phyloP scores from a whole-genome alignment of 768 basidiomycete species.

The Thelephora aurantiotincta region DNA sequence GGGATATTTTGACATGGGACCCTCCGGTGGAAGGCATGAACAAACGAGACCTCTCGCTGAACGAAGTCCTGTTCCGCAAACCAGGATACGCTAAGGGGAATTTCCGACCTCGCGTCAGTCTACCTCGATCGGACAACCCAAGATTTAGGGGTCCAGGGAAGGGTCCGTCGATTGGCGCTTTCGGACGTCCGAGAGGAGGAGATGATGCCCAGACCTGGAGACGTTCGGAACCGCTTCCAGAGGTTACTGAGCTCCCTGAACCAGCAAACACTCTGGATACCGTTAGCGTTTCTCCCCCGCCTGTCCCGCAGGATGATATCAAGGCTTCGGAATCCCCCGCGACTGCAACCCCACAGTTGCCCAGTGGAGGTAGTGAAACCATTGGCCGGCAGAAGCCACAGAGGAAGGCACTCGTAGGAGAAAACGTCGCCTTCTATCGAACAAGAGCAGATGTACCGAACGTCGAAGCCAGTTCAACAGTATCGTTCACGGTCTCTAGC shows the following conservation, averaged over 20 bases:
- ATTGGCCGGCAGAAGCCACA: constrained; percentile 28
- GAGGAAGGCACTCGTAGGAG: constrained; percentile 60
- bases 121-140: constrained; percentile 18
- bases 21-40: constrained; percentile 58
- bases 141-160: background rate
- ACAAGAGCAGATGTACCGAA: constrained; percentile 38
- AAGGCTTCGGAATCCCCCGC: constrained; percentile 7
- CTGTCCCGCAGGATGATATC: constrained; percentile 25
- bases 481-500: constrained; percentile 69
- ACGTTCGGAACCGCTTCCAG: constrained; percentile 10
- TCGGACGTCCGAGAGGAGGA: constrained; percentile 20
- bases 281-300: constrained; percentile 55
- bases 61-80: constrained; percentile 49
- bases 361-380: background rate
- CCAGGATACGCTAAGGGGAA: constrained; percentile 20
- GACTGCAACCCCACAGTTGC: background rate
- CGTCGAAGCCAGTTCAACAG: constrained; percentile 31
- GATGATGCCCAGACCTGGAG: constrained; percentile 27
- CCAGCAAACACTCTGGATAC: constrained; percentile 27
- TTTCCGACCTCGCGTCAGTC: constrained; percentile 19
- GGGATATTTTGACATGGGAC: constrained; percentile 58
- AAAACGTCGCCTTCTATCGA: constrained; percentile 61
- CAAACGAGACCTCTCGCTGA: constrained; percentile 44
- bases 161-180: constrained; percentile 9
- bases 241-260: constrained; percentile 2